Conservation (phyloP, 208 protist genomes). For the Trypanosomatidae sp. region DNA sequence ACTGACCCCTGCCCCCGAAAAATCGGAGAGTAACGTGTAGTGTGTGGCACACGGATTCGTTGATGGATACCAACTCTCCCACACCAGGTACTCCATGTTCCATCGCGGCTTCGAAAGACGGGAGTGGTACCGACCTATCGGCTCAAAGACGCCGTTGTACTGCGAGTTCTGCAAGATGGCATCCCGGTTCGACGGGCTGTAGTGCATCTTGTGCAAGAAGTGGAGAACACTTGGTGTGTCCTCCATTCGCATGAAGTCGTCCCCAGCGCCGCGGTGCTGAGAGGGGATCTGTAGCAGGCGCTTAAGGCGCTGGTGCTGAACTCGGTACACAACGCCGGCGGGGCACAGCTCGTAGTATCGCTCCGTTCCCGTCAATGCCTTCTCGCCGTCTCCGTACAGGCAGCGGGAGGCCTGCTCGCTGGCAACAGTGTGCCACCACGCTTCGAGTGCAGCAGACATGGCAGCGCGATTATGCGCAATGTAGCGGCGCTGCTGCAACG, state of each 20-base stretch:
- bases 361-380: conserved; percentile 38
- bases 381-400: conserved; percentile 76
- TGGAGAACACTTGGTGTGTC: conserved; percentile 14
- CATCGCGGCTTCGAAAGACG: conserved; percentile 49
- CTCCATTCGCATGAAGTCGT: not conserved
- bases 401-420: conserved; percentile 29
- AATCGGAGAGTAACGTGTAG: conserved; percentile 16
- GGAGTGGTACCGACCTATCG: conserved; percentile 58
- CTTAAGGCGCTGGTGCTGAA: conserved; percentile 42
- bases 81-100: conserved; percentile 51
- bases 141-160: conserved; percentile 34
- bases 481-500: conserved; percentile 32
- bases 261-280: not conserved
- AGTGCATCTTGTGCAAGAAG: conserved; percentile 39
- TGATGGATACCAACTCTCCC: conserved; percentile 76
- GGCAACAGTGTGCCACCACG: conserved; percentile 37
- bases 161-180: conserved; percentile 23
- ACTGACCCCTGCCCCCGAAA: not conserved
- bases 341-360: conserved; percentile 77
- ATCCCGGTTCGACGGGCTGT: conserved; percentile 8
- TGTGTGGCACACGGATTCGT: conserved; percentile 31
- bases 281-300: not conserved
- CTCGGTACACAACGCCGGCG: conserved; percentile 35
- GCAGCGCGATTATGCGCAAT: conserved; percentile 17
- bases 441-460: conserved; percentile 35